phyloP scores from a whole-genome alignment of 2,329 filamentous ascomycete species.

The Diaporthe vaccinii region DNA sequence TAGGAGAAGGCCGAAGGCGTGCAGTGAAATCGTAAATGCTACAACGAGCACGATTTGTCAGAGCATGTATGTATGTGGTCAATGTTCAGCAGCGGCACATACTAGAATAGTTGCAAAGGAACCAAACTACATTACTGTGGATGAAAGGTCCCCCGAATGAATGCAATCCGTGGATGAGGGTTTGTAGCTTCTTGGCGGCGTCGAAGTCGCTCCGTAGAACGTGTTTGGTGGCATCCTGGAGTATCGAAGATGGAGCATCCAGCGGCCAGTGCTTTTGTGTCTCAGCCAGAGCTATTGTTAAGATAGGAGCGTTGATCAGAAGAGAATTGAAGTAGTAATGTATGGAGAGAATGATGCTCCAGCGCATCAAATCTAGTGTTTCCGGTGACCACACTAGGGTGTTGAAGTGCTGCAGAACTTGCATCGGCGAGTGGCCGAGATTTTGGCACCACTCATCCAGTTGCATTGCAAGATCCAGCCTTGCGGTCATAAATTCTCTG shows the following conservation, averaged over 20 bases:
- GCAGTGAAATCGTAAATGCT: conserved; percentile 7
- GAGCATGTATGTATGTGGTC: no score
- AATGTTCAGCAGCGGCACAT: not conserved
- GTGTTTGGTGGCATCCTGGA: not conserved
- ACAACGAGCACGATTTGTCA: not conserved
- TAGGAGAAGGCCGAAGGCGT: conserved; percentile 1
- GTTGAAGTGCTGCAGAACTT: not conserved
- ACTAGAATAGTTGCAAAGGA: conserved; percentile 19
- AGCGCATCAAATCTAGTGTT: not conserved
- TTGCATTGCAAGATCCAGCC: not conserved
- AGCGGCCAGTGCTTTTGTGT: not conserved
- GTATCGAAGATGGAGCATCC: not conserved
- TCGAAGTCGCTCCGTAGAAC: not conserved
- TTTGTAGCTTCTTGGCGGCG: not conserved
- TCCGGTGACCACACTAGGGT: not conserved
- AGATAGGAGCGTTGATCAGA: not conserved
- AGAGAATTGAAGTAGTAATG: not conserved
- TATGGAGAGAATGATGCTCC: conserved; percentile 5
- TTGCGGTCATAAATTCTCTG: not conserved
- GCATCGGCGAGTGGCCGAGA: not conserved
- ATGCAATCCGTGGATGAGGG: not conserved
- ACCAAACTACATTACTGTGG: not conserved
- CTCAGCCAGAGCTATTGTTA: not conserved
- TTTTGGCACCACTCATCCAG: not conserved
- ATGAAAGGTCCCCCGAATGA: not conserved